Conservation (phyloP, 1,139 yeast species). For the Hansenula sp. region DNA sequence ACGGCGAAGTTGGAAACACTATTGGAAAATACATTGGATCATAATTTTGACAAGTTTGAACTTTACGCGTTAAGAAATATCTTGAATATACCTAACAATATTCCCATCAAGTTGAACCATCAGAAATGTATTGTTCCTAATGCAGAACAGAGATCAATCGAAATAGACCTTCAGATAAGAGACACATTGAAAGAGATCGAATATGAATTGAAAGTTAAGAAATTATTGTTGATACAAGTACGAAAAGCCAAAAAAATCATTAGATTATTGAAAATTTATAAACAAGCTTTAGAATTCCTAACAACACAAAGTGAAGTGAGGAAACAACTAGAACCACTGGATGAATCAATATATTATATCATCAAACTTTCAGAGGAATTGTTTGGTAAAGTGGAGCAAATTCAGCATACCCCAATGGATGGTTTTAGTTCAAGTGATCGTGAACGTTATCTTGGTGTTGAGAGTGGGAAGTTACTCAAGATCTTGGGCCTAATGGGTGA, state of each 20-base stretch:
- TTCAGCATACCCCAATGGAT: constrained; percentile 8
- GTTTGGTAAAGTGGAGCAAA: constrained; percentile 30
- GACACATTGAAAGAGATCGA: constrained; percentile 40
- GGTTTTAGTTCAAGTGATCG: constrained; percentile 13
- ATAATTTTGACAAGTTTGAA: constrained; percentile 84
- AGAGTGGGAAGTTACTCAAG: constrained; percentile 22
- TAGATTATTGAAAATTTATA: constrained; percentile 30
- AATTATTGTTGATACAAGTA: constrained; percentile 38
- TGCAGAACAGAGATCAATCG: constrained; percentile 20
- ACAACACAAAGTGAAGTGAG: constrained; percentile 29
- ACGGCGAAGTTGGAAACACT: constrained; percentile 79
- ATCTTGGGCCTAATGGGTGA: constrained; percentile 16
- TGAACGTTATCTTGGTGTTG: constrained; percentile 24
- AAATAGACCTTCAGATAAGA: constrained; percentile 36
- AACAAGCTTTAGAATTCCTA: constrained; percentile 30
- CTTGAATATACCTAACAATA: constrained; percentile 65
- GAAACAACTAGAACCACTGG: constrained; percentile 45
- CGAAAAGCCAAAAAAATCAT: constrained; percentile 36
- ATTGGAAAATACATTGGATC: constrained; percentile 75
- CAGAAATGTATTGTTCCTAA: constrained; percentile 36
- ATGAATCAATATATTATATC: constrained; percentile 48
- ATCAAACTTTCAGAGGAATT: constrained; percentile 35
- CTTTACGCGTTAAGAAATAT: constrained; percentile 77
- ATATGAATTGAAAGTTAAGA: constrained; percentile 41
- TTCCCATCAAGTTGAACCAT: constrained; percentile 56